phyloP scores from a whole-genome alignment of 257 asterid genomes.

The Forsythia suspensa region DNA sequence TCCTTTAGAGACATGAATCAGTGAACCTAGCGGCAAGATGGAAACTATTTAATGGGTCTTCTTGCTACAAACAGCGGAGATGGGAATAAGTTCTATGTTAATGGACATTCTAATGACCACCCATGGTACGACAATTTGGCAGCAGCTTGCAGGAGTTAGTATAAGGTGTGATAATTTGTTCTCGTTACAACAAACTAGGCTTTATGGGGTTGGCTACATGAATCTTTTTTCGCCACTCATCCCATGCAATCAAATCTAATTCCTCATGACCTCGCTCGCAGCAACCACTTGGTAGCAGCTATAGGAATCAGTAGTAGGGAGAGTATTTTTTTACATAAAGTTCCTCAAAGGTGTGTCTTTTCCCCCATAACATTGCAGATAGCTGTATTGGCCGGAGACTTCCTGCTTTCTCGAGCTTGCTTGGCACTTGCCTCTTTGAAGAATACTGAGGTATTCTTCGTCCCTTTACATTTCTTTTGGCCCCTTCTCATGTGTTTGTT shows the following conservation, averaged over 20 bases:
- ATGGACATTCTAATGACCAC: not conserved
- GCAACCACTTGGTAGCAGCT: not conserved
- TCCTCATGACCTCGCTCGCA: not conserved
- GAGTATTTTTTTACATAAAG: not conserved
- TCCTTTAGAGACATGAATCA: not conserved
- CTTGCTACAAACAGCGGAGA: not conserved
- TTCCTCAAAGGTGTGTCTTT: not conserved
- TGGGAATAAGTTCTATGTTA: not conserved
- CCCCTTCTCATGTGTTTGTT: not conserved
- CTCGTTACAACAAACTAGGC: not conserved
- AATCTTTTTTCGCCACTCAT: not conserved
- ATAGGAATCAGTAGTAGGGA: not conserved
- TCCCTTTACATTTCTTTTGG: constrained; percentile 18
- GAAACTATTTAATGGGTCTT: no score
- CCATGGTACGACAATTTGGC: not conserved
- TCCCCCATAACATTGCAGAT: constrained; percentile 50
- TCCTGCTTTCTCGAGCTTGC: constrained; percentile 90
- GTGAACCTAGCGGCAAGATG: not conserved
- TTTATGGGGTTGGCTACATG: not conserved
- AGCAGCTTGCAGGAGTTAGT: not conserved
- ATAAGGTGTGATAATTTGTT: not conserved
- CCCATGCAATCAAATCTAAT: not conserved
- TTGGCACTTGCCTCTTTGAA: constrained; percentile 94
- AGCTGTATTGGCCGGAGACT: constrained; percentile 95
- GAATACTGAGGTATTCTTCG: constrained; percentile 72